Evolutionary conservation across 1,284 basidiomycete species (phyloP).

Genomic region (Cryptococcus sp.): DNA sequence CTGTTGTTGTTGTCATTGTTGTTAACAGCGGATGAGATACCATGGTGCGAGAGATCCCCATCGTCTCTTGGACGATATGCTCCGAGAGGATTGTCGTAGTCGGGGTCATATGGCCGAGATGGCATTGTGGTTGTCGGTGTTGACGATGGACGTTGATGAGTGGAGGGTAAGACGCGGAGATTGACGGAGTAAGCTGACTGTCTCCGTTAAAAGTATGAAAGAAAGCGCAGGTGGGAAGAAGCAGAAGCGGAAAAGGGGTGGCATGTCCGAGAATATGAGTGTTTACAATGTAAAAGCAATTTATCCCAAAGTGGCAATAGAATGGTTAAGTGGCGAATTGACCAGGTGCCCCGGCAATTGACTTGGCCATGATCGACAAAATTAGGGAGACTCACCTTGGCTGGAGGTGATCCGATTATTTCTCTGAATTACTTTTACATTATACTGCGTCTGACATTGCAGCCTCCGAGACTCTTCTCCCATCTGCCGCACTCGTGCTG

Average conservation of each 20-base stretch:
- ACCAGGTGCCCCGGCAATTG: too few relatives aligned
- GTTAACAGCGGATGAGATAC: not conserved
- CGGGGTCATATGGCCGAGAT: slow-evolving; percentile 7
- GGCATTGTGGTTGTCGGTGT: slow-evolving; percentile 6
- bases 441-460: too few relatives aligned
- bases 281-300: too few relatives aligned
- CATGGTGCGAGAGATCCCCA: not conserved
- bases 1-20: not conserved
- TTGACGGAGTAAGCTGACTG: not conserved
- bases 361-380: too few relatives aligned
- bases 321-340: too few relatives aligned
- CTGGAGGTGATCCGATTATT: too few relatives aligned
- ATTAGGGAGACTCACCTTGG: too few relatives aligned
- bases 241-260: not conserved
- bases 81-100: slow-evolving; percentile 13
- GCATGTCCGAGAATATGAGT: too few relatives aligned
- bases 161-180: not conserved
- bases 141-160: slow-evolving; percentile 1
- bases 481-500: too few relatives aligned
- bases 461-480: too few relatives aligned
- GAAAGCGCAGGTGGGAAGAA: not conserved
- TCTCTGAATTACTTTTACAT: too few relatives aligned
- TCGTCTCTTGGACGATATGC: not conserved
- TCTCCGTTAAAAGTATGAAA: not conserved
- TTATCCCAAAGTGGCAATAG: too few relatives aligned